Percentiles rank a stretch among this genome's conserved stretches.
These are phyloP conservation scores for Excoecaria cochinchinensis DNA, from an alignment of 345 rosid genomes.

Conservation along the genomic window DNA sequence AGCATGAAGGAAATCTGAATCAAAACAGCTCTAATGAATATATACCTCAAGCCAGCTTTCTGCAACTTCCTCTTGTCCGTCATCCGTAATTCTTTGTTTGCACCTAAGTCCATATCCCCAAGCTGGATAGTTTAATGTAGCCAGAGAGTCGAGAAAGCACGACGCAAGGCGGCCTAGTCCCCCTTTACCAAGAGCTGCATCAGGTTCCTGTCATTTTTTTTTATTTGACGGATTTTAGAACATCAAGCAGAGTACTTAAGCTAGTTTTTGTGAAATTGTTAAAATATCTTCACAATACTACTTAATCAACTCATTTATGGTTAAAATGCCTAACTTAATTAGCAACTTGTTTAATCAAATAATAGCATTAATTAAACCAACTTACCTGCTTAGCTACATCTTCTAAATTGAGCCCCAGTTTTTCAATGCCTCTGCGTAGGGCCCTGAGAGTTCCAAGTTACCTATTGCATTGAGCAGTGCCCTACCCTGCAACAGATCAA, in stretches of 20 bases:
- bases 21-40: background rate
- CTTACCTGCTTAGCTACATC: slow-evolving; percentile 46
- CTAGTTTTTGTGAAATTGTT: background rate
- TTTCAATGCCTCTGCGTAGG: slow-evolving; percentile 57
- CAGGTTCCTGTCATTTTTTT: slow-evolving; percentile 36
- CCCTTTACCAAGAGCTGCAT: slow-evolving; percentile 57
- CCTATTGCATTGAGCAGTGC: slow-evolving; percentile 60
- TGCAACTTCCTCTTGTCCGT: slow-evolving; percentile 59
- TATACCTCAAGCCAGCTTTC: slow-evolving; percentile 57
- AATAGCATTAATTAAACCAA: background rate
- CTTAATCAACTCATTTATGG: background rate
- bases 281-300: too few relatives aligned
- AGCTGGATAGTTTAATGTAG: slow-evolving; percentile 54
- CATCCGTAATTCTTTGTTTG: slow-evolving; percentile 47
- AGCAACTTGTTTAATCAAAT: too few relatives aligned
- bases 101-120: slow-evolving; percentile 57
- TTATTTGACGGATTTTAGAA: background rate
- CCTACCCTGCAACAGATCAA: slow-evolving; percentile 45
- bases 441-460: slow-evolving; percentile 53
- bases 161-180: slow-evolving; percentile 52
- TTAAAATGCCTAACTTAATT: background rate
- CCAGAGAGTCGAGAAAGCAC: slow-evolving; percentile 52
- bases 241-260: too few relatives aligned
- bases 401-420: slow-evolving; percentile 44
- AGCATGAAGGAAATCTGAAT: background rate